Percentiles rank a stretch among this genome's conserved stretches.
Evolutionary conservation across 2,329 filamentous ascomycete species (phyloP).

Genomic region (Scortechinia acanthostroma): DNA sequence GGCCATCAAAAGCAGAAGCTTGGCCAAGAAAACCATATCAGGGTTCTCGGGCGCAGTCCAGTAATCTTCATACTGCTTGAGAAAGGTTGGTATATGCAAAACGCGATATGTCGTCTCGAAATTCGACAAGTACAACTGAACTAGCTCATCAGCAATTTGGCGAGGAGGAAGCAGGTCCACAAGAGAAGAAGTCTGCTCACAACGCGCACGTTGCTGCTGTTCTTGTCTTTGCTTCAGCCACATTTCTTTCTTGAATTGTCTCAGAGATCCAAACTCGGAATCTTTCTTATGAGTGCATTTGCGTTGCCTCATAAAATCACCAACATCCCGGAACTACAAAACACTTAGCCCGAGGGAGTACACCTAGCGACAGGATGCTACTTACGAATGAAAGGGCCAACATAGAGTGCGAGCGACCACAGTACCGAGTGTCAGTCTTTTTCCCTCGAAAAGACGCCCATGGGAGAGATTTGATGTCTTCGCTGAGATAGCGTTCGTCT

Average conservation of each 20-base stretch:
- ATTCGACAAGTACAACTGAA: constrained; percentile 43
- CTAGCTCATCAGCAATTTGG: constrained; percentile 35
- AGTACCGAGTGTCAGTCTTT: background rate
- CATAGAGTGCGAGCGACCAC: background rate
- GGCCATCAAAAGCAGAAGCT: constrained; percentile 43
- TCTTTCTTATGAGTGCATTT: background rate
- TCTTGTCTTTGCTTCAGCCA: background rate
- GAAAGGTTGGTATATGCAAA: constrained; percentile 48
- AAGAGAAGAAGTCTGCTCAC: constrained; percentile 6
- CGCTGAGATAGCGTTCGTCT: too few species aligned
- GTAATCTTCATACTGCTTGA: constrained; percentile 39
- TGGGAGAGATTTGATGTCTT: background rate
- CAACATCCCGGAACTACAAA: background rate
- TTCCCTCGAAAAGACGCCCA: background rate
- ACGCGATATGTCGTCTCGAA: constrained; percentile 49
- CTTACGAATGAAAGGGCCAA: background rate
- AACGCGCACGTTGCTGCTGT: background rate
- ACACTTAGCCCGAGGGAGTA: background rate
- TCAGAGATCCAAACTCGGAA: background rate
- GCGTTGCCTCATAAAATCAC: background rate
- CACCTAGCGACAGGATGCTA: background rate
- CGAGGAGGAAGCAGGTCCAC: constrained; percentile 14
- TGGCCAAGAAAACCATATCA: constrained; percentile 36
- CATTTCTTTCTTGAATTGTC: background rate
- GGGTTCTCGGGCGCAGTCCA: constrained; percentile 32